Percentiles rank a stretch among this genome's conserved stretches.
These are phyloP conservation scores for Nitzschia sp. DNA, from an alignment of 108 stramenopile species.

Conservation along the genomic window DNA sequence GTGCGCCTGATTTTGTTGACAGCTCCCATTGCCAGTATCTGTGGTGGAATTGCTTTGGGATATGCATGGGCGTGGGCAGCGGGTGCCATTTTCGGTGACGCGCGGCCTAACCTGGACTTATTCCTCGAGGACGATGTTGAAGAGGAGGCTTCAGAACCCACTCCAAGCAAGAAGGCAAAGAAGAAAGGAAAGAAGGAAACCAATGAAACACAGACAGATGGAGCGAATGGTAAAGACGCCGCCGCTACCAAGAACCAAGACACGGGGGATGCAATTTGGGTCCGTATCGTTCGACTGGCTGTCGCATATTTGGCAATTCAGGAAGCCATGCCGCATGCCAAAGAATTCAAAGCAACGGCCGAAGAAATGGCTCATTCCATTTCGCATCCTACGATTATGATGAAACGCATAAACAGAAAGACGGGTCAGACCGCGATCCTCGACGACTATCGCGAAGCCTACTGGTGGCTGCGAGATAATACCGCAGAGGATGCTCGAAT, in stretches of 20 bases:
- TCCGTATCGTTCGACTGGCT: slow-evolving; percentile 39
- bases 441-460: slow-evolving; percentile 99
- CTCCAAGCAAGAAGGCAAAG: slow-evolving; percentile 30
- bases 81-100: slow-evolving; percentile 35
- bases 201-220: slow-evolving; percentile 1
- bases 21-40: slow-evolving; percentile 91
- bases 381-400: slow-evolving; percentile 92
- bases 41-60: slow-evolving; percentile 88
- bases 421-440: slow-evolving; percentile 72
- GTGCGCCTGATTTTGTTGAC: slow-evolving; percentile 95
- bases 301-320: slow-evolving; percentile 27
- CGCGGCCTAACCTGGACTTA: slow-evolving; percentile 18
- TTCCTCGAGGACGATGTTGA: slow-evolving; percentile 23
- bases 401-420: slow-evolving; percentile 63
- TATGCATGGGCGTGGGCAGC: slow-evolving; percentile 39
- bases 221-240: slow-evolving; percentile 14
- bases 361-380: slow-evolving; percentile 61
- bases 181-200: slow-evolving; percentile 42
- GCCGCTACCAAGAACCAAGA: background rate
- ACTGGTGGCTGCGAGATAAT: slow-evolving; percentile 96
- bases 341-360: slow-evolving; percentile 47
- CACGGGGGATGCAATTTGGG: slow-evolving; percentile 34
- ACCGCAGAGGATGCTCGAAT: slow-evolving; percentile 97
- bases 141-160: background rate
- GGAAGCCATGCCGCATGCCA: slow-evolving; percentile 37